phyloP scores from a whole-genome alignment of 192 early-diverging fungal species.

The Mortierella antarctica region DNA sequence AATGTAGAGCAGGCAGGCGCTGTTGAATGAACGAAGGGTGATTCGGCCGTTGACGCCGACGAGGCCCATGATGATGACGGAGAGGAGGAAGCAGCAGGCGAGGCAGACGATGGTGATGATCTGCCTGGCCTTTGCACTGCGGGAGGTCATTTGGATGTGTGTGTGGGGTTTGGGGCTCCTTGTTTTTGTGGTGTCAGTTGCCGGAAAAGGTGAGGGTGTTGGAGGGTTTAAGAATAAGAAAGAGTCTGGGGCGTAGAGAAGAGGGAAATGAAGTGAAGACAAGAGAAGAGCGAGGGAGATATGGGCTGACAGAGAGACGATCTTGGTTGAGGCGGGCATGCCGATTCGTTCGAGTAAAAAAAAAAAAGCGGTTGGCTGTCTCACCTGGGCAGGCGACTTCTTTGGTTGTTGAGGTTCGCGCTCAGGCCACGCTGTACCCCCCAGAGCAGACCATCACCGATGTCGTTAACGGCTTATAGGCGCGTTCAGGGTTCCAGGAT shows the following conservation, averaged over 20 bases:
- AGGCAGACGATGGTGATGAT: constrained; percentile 13
- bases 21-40: background rate
- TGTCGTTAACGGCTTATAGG: no score
- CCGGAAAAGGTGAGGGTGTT: background rate
- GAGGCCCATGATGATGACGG: constrained; percentile 26
- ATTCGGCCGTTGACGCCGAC: constrained; percentile 24
- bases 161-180: background rate
- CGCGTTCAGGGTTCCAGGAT: no score
- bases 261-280: background rate
- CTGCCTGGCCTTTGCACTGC: constrained; percentile 13
- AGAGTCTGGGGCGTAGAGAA: no score
- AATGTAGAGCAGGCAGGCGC: constrained; percentile 28
- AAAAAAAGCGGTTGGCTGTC: background rate
- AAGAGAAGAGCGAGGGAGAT: background rate
- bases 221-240: no score
- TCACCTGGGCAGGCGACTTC: background rate
- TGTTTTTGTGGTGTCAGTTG: background rate
- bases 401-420: background rate
- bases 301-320: background rate
- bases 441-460: no score
- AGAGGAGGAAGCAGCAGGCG: background rate
- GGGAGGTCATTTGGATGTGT: background rate
- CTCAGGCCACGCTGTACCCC: no score
- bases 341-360: background rate
- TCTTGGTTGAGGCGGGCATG: background rate